Base-by-base conservation (phyloP, 192 early-diverging fungal species). In the Helicostylum pulchrum region DNA sequence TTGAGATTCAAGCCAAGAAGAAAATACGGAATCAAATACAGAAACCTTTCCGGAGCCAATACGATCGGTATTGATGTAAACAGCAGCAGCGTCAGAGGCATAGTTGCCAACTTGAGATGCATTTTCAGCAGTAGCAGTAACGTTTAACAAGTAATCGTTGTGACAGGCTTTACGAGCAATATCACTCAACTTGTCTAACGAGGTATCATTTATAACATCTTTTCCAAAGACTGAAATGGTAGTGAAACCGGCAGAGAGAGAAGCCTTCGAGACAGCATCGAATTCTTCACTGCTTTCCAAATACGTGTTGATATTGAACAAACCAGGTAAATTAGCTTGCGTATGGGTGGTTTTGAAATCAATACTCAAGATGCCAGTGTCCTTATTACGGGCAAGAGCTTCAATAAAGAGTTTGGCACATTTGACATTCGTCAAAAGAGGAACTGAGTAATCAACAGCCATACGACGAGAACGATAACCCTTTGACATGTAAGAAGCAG, bases 371-470 rank as follows among this genome's bases (percentile, higher is more conserved):
- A 99, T 85, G 61, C 95, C 91, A 78, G 83, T 67, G 5, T 77
- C 77, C 20, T 65, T 77, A 15, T 47, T 70, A 51, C 95, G 89
- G 14, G 90, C 86, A 61, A 98, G 78, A 0, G 97, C 97, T 80
- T 99, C 97, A 47, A 99, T 80, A 65, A 99, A 98, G 60, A 99
- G 75, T 83, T 98, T 97, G 67, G 97, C 97, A 72, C 95, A 98
- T 82, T 99, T 99, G 81, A 99, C 86, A 71, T 99, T 99, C 63
- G 97, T 99, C 73, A 99, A 95, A 70, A 99, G 80, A 8, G 97
- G 97, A 51, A 99, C 82, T 45, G 92, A 92, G 66, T 94, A 93
- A 77, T 99, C 97, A 30, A 99, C 92, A 34, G 97, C 97, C 93
- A 99, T 93, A 72, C 97, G 87, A 61, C 97, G 90, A 62, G 90